These are phyloP conservation scores for Ganoderma sinense DNA, from an alignment of 1,284 basidiomycete genomes.

Conservation along the genomic window DNA sequence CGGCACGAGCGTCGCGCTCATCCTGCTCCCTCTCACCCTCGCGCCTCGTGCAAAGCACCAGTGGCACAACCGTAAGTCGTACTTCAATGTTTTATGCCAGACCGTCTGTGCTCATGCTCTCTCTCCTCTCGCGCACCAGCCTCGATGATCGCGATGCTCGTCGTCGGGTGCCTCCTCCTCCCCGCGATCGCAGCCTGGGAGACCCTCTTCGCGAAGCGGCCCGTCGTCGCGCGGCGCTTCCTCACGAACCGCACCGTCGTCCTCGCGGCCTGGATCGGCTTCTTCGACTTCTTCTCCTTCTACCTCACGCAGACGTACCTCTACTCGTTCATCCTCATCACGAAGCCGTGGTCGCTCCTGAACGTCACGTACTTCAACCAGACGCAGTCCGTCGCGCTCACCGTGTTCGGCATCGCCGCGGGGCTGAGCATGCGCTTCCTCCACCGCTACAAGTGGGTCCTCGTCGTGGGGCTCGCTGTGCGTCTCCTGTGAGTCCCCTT, in stretches of 20 bases:
- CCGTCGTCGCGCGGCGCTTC: conserved; percentile 64
- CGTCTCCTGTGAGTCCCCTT: conserved; percentile 55
- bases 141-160: conserved; percentile 63
- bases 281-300: conserved; percentile 76
- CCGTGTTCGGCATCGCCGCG: conserved; percentile 69
- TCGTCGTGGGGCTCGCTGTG: conserved; percentile 72
- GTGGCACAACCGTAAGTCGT: conserved; percentile 43
- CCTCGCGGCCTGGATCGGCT: conserved; percentile 69
- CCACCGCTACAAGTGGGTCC: conserved; percentile 67
- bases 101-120: not conserved
- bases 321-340: conserved; percentile 66
- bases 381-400: conserved; percentile 67
- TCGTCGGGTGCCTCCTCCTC: conserved; percentile 55
- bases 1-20: conserved; percentile 56
- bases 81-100: not conserved
- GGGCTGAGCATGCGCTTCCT: conserved; percentile 63
- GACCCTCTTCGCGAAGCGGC: conserved; percentile 53
- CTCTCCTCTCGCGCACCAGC: conserved; percentile 43
- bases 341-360: conserved; percentile 64
- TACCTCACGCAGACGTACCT: conserved; percentile 68
- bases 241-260: conserved; percentile 65
- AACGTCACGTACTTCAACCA: conserved; percentile 63
- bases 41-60: conserved; percentile 45
- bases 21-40: conserved; percentile 71
- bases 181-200: conserved; percentile 60